A percentile compares a stretch with the other conserved stretches of the same genome.
These are phyloP conservation scores for Liriodendron chinense DNA, from an alignment of 164 flowering plant species.

Conservation along the genomic window DNA sequence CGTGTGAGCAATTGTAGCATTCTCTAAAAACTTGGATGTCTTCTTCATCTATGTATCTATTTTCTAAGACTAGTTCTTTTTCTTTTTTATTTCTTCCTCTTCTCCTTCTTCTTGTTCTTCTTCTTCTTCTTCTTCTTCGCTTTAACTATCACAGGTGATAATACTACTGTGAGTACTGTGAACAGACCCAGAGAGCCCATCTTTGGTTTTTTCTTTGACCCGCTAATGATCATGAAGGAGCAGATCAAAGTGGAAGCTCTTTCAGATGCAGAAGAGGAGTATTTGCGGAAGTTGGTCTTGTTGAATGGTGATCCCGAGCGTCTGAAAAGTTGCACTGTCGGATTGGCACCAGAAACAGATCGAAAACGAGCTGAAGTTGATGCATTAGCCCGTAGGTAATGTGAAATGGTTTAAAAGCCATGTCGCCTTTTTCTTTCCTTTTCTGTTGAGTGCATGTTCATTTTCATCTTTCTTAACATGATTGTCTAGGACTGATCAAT, in stretches of 20 bases:
- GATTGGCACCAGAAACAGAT: slow-evolving; percentile 53
- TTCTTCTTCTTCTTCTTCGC: neutral
- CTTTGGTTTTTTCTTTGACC: slow-evolving; percentile 83
- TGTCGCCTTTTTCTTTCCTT: neutral
- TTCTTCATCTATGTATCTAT: neutral
- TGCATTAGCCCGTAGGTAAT: slow-evolving; percentile 82
- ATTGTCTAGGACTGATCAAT: neutral
- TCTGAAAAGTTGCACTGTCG: slow-evolving; percentile 41
- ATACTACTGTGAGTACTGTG: slow-evolving; percentile 51
- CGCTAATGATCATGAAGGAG: slow-evolving; percentile 75
- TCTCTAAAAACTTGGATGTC: neutral
- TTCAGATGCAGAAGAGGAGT: slow-evolving; percentile 62
- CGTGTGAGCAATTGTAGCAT: neutral
- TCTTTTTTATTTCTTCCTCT: neutral
- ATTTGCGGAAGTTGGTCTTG: slow-evolving; percentile 64
- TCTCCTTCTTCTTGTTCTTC: neutral
- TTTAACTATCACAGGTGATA: slow-evolving; percentile 43
- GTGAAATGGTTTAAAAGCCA: neutral
- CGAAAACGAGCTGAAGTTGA: slow-evolving; percentile 69
- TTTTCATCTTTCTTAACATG: neutral
- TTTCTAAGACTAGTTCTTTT: neutral
- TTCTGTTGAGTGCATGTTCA: neutral
- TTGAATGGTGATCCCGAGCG: slow-evolving; percentile 53
- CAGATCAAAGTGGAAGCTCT: slow-evolving; percentile 80
- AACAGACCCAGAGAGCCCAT: slow-evolving; percentile 75